Percentiles rank a stretch among this genome's conserved stretches.
Evolutionary conservation across 129 eudicot genomes (phyloP).

Genomic region (Flaveria bidentis): DNA sequence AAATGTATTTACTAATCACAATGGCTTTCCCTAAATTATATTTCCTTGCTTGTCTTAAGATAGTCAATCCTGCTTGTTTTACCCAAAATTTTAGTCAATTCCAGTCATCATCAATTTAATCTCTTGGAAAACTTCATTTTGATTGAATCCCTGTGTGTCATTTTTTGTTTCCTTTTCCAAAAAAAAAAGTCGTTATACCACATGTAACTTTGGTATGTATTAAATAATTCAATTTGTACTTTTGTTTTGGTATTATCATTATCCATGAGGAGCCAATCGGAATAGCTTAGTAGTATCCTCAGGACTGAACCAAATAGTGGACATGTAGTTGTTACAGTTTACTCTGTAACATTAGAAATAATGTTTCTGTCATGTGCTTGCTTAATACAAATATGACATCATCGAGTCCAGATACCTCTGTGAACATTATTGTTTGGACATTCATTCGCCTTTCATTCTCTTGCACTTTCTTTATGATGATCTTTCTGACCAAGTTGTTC

Average conservation of each 20-base stretch:
- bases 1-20: not conserved
- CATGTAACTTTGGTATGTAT: not conserved
- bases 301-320: not conserved
- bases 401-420: not conserved
- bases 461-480: conserved; percentile 18
- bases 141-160: not conserved
- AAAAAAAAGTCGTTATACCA: not conserved
- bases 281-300: not conserved
- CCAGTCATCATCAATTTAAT: not conserved
- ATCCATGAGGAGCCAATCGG: not conserved
- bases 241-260: not conserved
- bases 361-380: not conserved
- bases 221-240: not conserved
- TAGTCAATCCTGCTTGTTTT: conserved; percentile 1
- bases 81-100: not conserved
- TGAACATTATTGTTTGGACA: not conserved
- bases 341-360: conserved; percentile 16
- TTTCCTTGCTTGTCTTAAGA: conserved; percentile 7
- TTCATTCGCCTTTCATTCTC: not conserved
- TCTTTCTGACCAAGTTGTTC: not conserved
- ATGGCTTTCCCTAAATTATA: conserved; percentile 2
- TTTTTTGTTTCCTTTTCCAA: no score
- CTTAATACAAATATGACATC: conserved; percentile 7
- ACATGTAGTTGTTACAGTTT: not conserved
- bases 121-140: not conserved